A percentile compares a stretch with the other conserved stretches of the same genome.
phyloP scores from a whole-genome alignment of 2,329 filamentous ascomycete genomes.

The Chaetoscypha palmicola region DNA sequence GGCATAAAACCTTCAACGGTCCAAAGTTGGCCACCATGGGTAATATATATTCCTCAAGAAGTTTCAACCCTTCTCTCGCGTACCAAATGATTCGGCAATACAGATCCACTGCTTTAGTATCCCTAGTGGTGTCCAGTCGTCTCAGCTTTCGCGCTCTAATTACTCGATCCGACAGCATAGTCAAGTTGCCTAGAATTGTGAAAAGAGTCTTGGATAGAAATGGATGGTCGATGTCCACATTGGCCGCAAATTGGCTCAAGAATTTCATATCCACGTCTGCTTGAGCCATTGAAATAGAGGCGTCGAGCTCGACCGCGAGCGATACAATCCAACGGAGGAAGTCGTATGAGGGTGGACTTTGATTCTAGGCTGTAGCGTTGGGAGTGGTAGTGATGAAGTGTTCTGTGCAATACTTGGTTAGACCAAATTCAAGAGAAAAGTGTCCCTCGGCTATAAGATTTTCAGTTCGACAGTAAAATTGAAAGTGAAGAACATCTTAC shows the following conservation, averaged over 20 bases:
- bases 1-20: constrained; percentile 82
- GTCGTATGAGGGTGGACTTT: no score
- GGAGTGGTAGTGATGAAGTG: no score
- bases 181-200: constrained; percentile 84
- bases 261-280: constrained; percentile 98
- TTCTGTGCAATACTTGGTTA: no score
- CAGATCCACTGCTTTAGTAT: constrained; percentile 73
- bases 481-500: no score
- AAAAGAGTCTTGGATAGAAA: constrained; percentile 77
- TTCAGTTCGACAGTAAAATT: no score
- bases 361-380: no score
- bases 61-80: constrained; percentile 79
- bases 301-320: background rate
- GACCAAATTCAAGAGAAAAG: no score
- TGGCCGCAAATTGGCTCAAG: constrained; percentile 78
- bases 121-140: constrained; percentile 68
- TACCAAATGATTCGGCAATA: constrained; percentile 95
- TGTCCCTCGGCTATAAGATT: no score
- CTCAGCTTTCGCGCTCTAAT: constrained; percentile 77
- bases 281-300: constrained; percentile 66
- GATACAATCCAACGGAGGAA: no score
- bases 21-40: constrained; percentile 72
- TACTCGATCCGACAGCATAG: constrained; percentile 78
- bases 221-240: constrained; percentile 69
- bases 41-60: constrained; percentile 81